phyloP scores from a whole-genome alignment of 2,329 filamentous ascomycete species.

The Neofusicoccum sp. region DNA sequence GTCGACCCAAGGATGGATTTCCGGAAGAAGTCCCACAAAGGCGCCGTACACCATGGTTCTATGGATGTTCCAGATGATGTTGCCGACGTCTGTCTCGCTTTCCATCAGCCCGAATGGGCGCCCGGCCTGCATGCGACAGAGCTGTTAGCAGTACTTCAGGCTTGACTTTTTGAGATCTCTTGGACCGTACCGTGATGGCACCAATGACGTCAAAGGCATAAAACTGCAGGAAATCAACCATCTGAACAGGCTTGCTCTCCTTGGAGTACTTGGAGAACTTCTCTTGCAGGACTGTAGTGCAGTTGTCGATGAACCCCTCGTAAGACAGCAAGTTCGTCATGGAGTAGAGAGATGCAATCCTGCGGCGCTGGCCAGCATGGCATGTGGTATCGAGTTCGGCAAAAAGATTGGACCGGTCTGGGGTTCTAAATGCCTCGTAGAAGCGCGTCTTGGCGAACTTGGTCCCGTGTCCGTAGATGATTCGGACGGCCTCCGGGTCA shows the following conservation, averaged over 20 bases:
- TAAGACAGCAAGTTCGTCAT: slow-evolving; percentile 44
- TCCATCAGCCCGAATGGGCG: slow-evolving; percentile 27
- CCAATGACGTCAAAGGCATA: slow-evolving; percentile 55
- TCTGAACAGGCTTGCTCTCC: no score
- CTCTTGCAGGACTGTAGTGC: neutral
- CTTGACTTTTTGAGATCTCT: no score
- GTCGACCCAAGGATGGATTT: neutral
- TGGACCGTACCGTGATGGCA: slow-evolving; percentile 51
- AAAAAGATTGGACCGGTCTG: neutral
- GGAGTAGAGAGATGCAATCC: neutral
- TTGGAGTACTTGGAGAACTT: no score
- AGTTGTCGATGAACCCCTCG: slow-evolving; percentile 30
- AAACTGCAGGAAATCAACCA: no score
- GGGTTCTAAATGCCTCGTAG: slow-evolving; percentile 51
- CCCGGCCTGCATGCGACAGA: slow-evolving; percentile 28
- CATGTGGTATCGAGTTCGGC: slow-evolving; percentile 44
- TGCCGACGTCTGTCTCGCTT: slow-evolving; percentile 28
- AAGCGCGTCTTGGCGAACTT: slow-evolving; percentile 53
- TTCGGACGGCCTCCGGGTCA: slow-evolving; percentile 30
- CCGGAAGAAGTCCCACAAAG: neutral
- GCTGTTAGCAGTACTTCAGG: no score
- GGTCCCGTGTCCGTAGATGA: slow-evolving; percentile 37
- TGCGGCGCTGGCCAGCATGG: slow-evolving; percentile 2
- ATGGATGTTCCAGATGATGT: neutral
- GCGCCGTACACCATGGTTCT: neutral